Percentiles rank a stretch among this genome's conserved stretches.
Evolutionary conservation across 495 filamentous ascomycete species (phyloP).

Genomic region (Xylaria telfairii): DNA sequence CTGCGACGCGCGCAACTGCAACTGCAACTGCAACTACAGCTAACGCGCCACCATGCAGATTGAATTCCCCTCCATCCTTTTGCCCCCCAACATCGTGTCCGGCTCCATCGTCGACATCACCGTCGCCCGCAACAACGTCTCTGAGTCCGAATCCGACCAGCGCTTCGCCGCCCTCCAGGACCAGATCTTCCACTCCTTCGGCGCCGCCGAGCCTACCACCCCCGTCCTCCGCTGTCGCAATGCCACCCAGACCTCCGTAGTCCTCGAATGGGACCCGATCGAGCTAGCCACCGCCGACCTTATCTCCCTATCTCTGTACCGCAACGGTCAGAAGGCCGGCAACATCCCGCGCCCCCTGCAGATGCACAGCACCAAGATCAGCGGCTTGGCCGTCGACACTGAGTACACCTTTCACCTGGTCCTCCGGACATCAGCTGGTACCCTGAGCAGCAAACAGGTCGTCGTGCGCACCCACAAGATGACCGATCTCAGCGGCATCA

Average conservation of each 20-base stretch:
- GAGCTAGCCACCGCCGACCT: constrained; percentile 89
- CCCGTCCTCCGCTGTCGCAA: constrained; percentile 90
- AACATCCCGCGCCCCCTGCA: constrained; percentile 85
- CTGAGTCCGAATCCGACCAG: constrained; percentile 74
- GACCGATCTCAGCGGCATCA: constrained; percentile 96
- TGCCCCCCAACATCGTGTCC: constrained; percentile 90
- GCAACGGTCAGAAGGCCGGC: constrained; percentile 95
- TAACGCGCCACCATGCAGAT: constrained; percentile 65
- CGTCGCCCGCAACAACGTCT: constrained; percentile 82
- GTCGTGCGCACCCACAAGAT: constrained; percentile 94
- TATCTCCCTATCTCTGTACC: constrained; percentile 85
- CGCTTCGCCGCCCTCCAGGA: constrained; percentile 85
- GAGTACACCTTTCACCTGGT: constrained; percentile 96
- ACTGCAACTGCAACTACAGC: neutral
- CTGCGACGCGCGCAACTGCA: too few relatives aligned
- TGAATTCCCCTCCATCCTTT: constrained; percentile 97
- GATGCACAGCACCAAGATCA: constrained; percentile 94
- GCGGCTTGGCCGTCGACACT: constrained; percentile 91
- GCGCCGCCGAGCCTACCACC: constrained; percentile 74
- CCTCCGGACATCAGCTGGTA: constrained; percentile 88
- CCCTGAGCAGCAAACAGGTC: constrained; percentile 80
- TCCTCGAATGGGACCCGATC: constrained; percentile 98
- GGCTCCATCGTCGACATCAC: constrained; percentile 98
- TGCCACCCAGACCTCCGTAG: constrained; percentile 94
- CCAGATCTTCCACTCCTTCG: constrained; percentile 85